phyloP scores from a whole-genome alignment of 1,284 basidiomycete genomes.

The Ganoderma meredithae region DNA sequence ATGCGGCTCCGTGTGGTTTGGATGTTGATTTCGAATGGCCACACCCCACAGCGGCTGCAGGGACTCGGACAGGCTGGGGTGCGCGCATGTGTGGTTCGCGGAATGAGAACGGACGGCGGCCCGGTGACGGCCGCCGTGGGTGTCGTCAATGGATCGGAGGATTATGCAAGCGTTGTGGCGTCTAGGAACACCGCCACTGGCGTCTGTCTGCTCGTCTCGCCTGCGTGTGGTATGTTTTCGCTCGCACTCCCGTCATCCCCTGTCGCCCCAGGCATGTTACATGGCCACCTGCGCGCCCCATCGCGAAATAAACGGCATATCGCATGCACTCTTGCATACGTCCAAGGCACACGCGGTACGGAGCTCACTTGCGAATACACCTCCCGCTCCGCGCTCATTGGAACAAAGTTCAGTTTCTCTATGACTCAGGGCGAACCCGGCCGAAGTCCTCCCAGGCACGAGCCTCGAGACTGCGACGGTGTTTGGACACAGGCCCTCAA shows the following conservation, averaged over 20 bases:
- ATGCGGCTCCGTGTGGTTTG: neutral
- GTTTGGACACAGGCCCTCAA: neutral
- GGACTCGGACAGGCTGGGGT: neutral
- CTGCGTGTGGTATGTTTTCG: neutral
- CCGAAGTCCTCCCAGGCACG: slow-evolving; percentile 7
- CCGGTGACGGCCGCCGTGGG: too few relatives aligned
- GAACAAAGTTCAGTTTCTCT: slow-evolving; percentile 2
- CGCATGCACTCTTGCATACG: neutral
- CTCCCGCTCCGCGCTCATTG: neutral
- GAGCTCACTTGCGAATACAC: neutral
- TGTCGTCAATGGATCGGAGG: slow-evolving; percentile 11
- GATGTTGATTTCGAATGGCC: neutral
- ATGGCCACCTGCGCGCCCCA: neutral
- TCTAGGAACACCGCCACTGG: slow-evolving; percentile 7
- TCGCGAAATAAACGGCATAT: neutral
- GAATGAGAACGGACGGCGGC: neutral
- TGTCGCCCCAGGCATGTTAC: neutral
- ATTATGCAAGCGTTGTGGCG: slow-evolving; percentile 22
- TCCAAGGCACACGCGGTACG: neutral
- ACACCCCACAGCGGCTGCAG: too few relatives aligned
- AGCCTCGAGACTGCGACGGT: neutral
- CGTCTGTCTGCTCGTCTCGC: neutral
- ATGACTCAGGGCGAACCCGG: neutral
- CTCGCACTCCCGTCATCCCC: too few relatives aligned
- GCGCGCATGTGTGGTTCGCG: neutral